These are phyloP conservation scores for Aspergillus thermomutatus DNA, from an alignment of 2,329 filamentous ascomycete species.

Conservation along the genomic window DNA sequence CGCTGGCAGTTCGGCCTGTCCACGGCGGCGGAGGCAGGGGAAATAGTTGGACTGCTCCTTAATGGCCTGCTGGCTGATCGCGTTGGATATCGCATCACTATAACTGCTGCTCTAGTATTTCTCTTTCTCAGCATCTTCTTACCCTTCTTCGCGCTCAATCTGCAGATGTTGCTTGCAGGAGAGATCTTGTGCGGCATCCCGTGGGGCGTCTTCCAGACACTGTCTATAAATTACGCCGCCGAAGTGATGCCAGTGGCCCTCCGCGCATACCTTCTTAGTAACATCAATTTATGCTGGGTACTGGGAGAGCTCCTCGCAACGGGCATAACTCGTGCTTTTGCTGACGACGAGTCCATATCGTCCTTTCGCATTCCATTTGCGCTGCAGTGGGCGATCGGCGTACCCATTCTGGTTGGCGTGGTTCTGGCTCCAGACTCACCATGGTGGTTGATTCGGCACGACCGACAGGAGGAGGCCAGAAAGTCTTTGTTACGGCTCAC, in stretches of 20 bases:
- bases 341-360: background rate
- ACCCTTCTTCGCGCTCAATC: slow-evolving; percentile 38
- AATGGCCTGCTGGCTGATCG: slow-evolving; percentile 21
- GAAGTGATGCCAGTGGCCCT: slow-evolving; percentile 38
- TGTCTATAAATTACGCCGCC: slow-evolving; percentile 39
- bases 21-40: slow-evolving; percentile 3
- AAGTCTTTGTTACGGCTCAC: slow-evolving; percentile 28
- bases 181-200: slow-evolving; percentile 41
- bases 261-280: slow-evolving; percentile 28
- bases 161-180: slow-evolving; percentile 34
- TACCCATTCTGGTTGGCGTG: slow-evolving; percentile 16
- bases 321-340: background rate
- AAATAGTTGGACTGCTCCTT: slow-evolving; percentile 18
- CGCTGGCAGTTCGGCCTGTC: slow-evolving; percentile 26
- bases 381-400: slow-evolving; percentile 30
- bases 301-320: background rate
- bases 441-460: slow-evolving; percentile 40
- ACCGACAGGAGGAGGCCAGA: slow-evolving; percentile 32
- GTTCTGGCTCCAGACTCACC: slow-evolving; percentile 33
- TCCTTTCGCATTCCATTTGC: slow-evolving; percentile 39
- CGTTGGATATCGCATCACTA: slow-evolving; percentile 27
- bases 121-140: slow-evolving; percentile 34
- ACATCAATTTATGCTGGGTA: slow-evolving; percentile 22
- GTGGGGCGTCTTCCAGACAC: slow-evolving; percentile 34
- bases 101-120: slow-evolving; percentile 22